Evolutionary conservation across 495 filamentous ascomycete species (phyloP).

Genomic region (Amniculicola lignicola): DNA sequence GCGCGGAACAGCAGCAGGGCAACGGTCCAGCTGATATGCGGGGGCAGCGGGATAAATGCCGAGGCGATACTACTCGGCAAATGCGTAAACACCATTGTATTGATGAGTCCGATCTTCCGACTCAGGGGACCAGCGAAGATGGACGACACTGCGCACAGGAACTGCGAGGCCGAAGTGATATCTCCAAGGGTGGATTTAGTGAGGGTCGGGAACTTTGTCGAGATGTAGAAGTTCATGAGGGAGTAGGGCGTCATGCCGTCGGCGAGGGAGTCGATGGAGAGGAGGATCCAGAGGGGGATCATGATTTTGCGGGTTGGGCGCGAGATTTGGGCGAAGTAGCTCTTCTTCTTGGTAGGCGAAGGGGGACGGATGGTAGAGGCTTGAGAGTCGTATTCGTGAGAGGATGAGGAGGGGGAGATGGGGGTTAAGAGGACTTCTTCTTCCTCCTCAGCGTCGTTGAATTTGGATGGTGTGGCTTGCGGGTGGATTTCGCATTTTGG

Average conservation of each 20-base stretch:
- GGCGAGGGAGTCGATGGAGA: constrained; percentile 74
- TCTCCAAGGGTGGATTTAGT: constrained; percentile 52
- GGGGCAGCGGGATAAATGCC: constrained; percentile 62
- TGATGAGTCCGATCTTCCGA: constrained; percentile 72
- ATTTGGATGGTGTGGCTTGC: too few species aligned
- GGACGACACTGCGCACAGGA: constrained; percentile 64
- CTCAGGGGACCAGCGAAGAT: constrained; percentile 72
- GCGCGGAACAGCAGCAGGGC: constrained; percentile 59
- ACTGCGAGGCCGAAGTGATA: constrained; percentile 37
- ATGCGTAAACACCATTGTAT: constrained; percentile 87
- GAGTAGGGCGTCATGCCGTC: constrained; percentile 67
- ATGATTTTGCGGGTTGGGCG: constrained; percentile 53
- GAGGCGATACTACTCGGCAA: constrained; percentile 71
- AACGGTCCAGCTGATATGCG: constrained; percentile 57
- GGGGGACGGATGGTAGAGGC: constrained; percentile 45
- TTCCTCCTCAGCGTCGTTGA: constrained; percentile 31
- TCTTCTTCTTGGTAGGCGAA: constrained; percentile 64
- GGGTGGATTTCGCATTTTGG: constrained; percentile 53
- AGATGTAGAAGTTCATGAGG: constrained; percentile 61
- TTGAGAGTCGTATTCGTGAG: constrained; percentile 1
- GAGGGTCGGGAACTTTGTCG: constrained; percentile 68
- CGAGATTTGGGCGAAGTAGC: constrained; percentile 46
- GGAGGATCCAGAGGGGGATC: constrained; percentile 69
- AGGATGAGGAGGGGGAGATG: constrained; percentile 18
- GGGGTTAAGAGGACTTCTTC: constrained; percentile 31